Evolutionary conservation across 2,329 filamentous ascomycete genomes (phyloP), one percentile per base, ranked within the genome.

Genomic region (Fonsecaea pugnacius): DNA sequence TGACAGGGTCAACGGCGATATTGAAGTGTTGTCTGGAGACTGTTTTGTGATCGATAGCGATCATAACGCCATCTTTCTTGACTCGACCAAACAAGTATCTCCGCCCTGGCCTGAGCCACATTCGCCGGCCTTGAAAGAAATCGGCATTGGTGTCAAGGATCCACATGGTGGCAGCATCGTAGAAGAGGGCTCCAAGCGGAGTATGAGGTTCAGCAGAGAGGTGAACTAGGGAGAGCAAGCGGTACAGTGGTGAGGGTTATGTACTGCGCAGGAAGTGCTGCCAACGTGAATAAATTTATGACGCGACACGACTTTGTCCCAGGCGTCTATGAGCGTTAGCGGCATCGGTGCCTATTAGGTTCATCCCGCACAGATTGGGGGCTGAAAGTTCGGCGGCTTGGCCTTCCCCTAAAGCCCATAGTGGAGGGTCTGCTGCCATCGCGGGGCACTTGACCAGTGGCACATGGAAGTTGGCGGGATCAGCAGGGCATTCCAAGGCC

Each of bases 21-120:
- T 88, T 88, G 69, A 97, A 80, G 77, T 99, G 95, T 73, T 95
- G 91, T 62, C 94, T 85, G 35, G 95, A 99, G 55, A 99, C 91
- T 1, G 89, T 90, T 72, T 90, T 91, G 72, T 95, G 85, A 5
- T 89, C 85, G 70, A 96, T 90, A 27, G 85, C 87, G 70, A 91
- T 86, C 2, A 86, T 86, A 60, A 85, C 89, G 72, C 90, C 87
- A 62, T 84, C 83, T 66, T 76, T 73, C 68, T 84, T 84, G 40
- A 91, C 92, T 68, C 94, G 87, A 62, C 94, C 94, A 74, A 96
- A 91, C 21, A 96, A 84, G 75, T 95, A 94, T 71, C 86, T 87
- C 75, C 92, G 91, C 57, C 92, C 93, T 1, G 93, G 93, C 63
- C 89, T 87, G 66, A 96, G 83, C 93, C 93, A 96, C 70, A 93